Base-by-base conservation (phyloP, 495 filamentous ascomycete genomes). In the Podospora appendiculata region DNA sequence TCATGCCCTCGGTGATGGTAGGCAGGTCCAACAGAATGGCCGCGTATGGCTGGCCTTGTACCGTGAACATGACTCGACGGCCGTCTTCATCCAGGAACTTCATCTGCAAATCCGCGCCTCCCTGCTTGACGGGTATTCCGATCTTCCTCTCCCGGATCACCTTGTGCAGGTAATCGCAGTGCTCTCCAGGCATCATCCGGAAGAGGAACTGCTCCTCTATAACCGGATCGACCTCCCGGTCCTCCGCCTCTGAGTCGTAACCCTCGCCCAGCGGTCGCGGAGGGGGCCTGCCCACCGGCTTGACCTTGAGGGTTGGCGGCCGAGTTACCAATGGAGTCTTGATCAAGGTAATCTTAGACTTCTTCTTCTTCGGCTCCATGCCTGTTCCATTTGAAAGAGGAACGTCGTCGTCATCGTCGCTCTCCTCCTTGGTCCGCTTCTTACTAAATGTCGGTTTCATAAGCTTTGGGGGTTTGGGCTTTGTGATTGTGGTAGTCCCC, bases 221-320 rank as follows among this genome's bases (percentile, higher is more conserved):
- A 0, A 83, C 71, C 0, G 93, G 93, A 60, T 98, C 93, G 3
- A 73, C 61, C 66, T 98, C 93, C 7, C 83, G 81, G 60, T 97
- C 93, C 16, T 88, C 90, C 2, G 90, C 88, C 67, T 97, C 93
- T n/a, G 89, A 95, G 65, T 98, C 93, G 67, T 97, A 98, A 8
- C 90, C 94, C 17, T 93, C 88, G 13, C 91, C 93, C 3, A 69
- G 72, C 13, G 81, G 81, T 46, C 88, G 82, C 0, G 80, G 74
- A 41, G 84, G 83, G 0, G 81, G 79, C 58, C 75, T 80, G 40
- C 79, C 64, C 6, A 52, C 41, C 14, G 41, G 40, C 55, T 73
- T 81, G 39, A 80, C 69, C 32, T 62, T 66, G 3, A 64, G 32
- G 8, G 54, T 55, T 10, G 62, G 53, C 71, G 59, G 50, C 60